Evolutionary conservation across 441 rosid species (phyloP), one percentile per base, ranked within the genome.

Genomic region (Manihot esculenta): DNA sequence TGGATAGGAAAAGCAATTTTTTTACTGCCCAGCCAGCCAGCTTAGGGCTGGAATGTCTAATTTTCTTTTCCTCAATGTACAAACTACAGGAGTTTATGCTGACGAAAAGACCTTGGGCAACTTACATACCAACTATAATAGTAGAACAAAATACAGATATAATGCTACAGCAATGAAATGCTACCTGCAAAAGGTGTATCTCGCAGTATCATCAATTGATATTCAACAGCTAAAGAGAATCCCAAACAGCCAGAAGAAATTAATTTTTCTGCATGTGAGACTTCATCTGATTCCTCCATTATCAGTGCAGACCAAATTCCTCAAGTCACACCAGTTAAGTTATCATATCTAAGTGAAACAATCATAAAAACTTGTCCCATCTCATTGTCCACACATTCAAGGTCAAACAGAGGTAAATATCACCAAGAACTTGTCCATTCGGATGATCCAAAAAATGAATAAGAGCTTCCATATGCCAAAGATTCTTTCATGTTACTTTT

Each of bases 241-340:
- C 56, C 27, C 11, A 63, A 30, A 23, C 8, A 3, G 59, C 9
- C 21, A 26, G 11, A 48, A 27, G 51, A 24, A 38, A 20, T 53
- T 17, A 5, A 26, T n/a, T 35, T n/a, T 15, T 54, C 51, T 27
- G 7, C n/a, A 7, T 53, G 38, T 50, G 45, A 50, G 24, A 49
- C 45, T 41, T 18, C 69, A 12, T 26, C 18, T 12, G 17, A 68
- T 12, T 62, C 58, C 58, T 74, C 51, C 20, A 45, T 41, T 38
- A 35, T 14, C 26, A 26, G 14, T 20, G 47, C 24, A 33, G 12
- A 59, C 68, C 9, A 60, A 59, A 59, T 6, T 61, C 51, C 48
- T 42, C 14, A 35, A n/a, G 66, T 62, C 66, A 35, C 60, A 7
- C 23, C 7, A 47, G 7, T 5, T 5, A 38, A 38, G 42, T 8